Base-by-base conservation (phyloP, 2,329 filamentous ascomycete species). In the Xylaria sp. region DNA sequence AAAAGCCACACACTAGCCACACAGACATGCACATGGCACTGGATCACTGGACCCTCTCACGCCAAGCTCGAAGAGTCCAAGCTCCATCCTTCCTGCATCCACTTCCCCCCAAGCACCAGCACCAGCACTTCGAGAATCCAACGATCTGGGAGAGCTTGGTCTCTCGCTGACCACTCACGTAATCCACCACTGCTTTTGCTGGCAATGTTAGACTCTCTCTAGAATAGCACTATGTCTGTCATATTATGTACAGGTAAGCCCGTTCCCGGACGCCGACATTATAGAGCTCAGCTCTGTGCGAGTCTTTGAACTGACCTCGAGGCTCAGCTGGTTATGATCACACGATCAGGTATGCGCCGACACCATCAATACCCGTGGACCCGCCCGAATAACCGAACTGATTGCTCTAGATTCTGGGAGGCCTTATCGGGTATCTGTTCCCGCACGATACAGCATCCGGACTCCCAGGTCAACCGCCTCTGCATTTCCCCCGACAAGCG, bases 401-500 rank as follows among this genome's bases (percentile, higher is more conserved):
- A n/a, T 28, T 48, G 25, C 25, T 43, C 3, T 46, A 70, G 74
- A 72, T 99, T 99, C 84, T 99, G 96, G 96, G 96, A 99, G 82
- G 96, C 96, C 1, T 88, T 99, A 64, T 97, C 94, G 12, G 96
- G 96, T 62, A 98, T 99, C 76, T 99, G 96, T 83, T 97, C 94
- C 48, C 93, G 96, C 72, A 99, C 96, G 25, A 98, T 99, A 74
- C 96, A 97, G 75, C 95, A 99, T 78, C 93, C 96, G 2, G 96
- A 99, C 81, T 98, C 95, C 10, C 96, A 99, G 81, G 96, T 99
- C 74, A 99, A 99, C 82, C 93, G 96, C 50, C 90, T 99, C 57
- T 98, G 95, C 81, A 99, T 99, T 77, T 97, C 96, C 13, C 96
- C 96, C 70, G 96, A 99, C 83, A 99, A 99, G 82, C 92, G 95